Percentiles rank a stretch among this genome's conserved stretches.
Evolutionary conservation across 345 rosid species (phyloP).

Genomic region (Melaleuca alternifolia): DNA sequence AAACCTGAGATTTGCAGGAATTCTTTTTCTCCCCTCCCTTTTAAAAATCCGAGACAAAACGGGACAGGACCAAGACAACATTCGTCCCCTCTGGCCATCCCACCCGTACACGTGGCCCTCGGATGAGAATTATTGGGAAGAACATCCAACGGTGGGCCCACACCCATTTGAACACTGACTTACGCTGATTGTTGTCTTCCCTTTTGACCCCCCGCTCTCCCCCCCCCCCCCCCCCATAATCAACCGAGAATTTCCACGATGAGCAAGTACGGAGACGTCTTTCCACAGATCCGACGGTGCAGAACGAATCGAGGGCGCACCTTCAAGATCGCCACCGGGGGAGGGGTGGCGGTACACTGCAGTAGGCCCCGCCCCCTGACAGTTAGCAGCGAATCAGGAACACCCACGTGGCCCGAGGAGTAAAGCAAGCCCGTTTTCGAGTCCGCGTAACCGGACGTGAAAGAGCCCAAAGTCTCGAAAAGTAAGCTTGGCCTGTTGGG

Average conservation of each 20-base stretch:
- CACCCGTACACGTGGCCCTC: constrained; percentile 16
- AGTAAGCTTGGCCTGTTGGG: neutral
- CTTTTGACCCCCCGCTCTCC: neutral
- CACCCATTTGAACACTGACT: neutral
- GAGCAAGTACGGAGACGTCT: neutral
- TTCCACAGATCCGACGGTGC: constrained; percentile 19
- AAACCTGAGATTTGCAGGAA: neutral
- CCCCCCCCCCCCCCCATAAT: neutral
- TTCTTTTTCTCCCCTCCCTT: neutral
- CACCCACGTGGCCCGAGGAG: constrained; percentile 8
- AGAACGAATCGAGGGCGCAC: neutral
- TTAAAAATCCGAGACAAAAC: neutral
- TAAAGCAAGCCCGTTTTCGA: neutral
- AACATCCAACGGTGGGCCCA: constrained; percentile 4
- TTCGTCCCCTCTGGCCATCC: neutral
- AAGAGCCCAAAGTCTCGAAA: constrained; percentile 16
- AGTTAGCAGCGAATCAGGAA: neutral
- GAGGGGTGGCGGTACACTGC: neutral
- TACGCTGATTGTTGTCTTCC: neutral
- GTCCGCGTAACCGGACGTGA: neutral
- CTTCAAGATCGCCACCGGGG: neutral
- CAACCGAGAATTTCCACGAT: neutral
- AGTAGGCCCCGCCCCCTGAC: neutral
- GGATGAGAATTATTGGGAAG: constrained; percentile 6
- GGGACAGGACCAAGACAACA: neutral